Base-by-base conservation (phyloP, 208 protist genomes). In the Trypanosoma avium region DNA sequence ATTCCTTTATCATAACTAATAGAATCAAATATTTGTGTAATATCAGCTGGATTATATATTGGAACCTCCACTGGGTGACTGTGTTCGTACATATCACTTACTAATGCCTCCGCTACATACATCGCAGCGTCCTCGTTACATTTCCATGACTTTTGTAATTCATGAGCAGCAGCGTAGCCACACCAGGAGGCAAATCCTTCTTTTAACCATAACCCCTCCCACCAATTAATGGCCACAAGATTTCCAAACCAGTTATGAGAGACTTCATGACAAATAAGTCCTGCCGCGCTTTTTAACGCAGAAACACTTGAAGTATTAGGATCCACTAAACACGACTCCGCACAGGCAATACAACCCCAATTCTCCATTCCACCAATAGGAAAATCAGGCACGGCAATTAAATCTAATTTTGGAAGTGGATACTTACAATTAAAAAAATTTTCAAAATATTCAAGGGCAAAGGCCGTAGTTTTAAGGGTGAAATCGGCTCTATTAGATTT, bases 171-270 rank as follows among this genome's bases (percentile, higher is more conserved):
- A 53, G 96, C 78, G 68, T 94, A 87, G 40, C 94, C 97, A 50
- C 99, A 90, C 79, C 87, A 99, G 32, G 90, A 98, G 19, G 99
- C 99, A 68, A 99, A 99, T 33, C 97, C 99, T 81, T 99, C 99
- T 77, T 99, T 99, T 1, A 99, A 76, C 98, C 97, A 99, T 47
- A 99, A 76, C 10, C 98, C 84, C 53, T 96, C 90, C 98, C 98
- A 99, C 98, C 97, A 99, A 63, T 89, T 86, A 75, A 99, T 98
- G n/a, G 96, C 98, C 40, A 99, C 98, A n/a, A 99, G 83, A 79
- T 99, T 99, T 45, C 97, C 97, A 66, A 98, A 98, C 97, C 97
- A 99, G 76, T 98, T 95, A 82, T 99, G 97, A 32, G 96, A 97
- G 9, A 99, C 77, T 78, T 99, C 98, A 71, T 99, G 98, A 48